Percentiles rank a stretch among this genome's conserved stretches.
phyloP scores from a whole-genome alignment of 2,329 filamentous ascomycete genomes.

The Claviceps humidiphila region DNA sequence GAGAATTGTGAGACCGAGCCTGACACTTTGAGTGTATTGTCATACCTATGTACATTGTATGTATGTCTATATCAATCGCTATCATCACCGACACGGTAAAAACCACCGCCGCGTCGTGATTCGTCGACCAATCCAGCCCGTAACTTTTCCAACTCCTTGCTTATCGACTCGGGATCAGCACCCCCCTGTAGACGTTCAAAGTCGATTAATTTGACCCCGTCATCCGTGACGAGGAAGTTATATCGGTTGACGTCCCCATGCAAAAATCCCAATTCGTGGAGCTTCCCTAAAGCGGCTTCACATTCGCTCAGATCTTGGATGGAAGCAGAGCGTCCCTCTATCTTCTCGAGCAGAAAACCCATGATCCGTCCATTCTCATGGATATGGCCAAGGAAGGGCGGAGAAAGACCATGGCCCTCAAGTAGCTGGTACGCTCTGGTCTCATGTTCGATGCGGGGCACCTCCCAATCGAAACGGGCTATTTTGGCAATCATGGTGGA shows the following conservation, averaged over 20 bases:
- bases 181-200: slow-evolving; percentile 13
- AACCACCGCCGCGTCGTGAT: background rate
- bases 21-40: too few species aligned
- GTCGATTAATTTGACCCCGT: slow-evolving; percentile 17
- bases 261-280: slow-evolving; percentile 17
- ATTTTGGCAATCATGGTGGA: slow-evolving; percentile 15
- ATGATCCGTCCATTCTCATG: slow-evolving; percentile 21
- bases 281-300: slow-evolving; percentile 13
- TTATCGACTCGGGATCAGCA: background rate
- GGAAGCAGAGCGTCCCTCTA: slow-evolving; percentile 17
- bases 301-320: slow-evolving; percentile 16
- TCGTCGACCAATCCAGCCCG: background rate
- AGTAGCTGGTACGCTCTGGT: slow-evolving; percentile 16
- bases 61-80: background rate
- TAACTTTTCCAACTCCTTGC: background rate
- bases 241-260: slow-evolving; percentile 25
- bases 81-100: background rate
- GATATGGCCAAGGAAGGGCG: slow-evolving; percentile 22
- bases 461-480: slow-evolving; percentile 20
- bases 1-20: too few species aligned
- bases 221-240: slow-evolving; percentile 22
- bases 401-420: slow-evolving; percentile 16
- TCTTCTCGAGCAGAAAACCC: slow-evolving; percentile 22
- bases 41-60: too few species aligned
- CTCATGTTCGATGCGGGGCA: slow-evolving; percentile 19